Percentiles rank a stretch among this genome's conserved stretches.
phyloP scores from a whole-genome alignment of 352 stramenopile species.

The Phytophthora hibernalis region DNA sequence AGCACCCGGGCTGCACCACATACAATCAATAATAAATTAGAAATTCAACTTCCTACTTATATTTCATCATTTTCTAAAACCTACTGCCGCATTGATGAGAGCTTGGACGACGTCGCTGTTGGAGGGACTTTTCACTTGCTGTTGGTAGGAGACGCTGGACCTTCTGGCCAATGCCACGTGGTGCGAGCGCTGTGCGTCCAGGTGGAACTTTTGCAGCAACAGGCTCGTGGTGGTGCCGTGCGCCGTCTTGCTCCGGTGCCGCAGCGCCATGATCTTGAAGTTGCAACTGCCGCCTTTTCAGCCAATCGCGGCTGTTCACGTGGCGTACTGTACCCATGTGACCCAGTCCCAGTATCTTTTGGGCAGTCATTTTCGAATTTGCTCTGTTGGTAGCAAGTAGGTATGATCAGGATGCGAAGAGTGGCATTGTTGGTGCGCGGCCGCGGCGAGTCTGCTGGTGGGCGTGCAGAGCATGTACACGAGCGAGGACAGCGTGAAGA shows the following conservation, averaged over 20 bases:
- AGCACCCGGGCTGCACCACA: slow-evolving; percentile 59
- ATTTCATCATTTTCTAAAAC: background rate
- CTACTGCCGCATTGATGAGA: slow-evolving; percentile 36
- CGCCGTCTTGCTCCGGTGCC: slow-evolving; percentile 17
- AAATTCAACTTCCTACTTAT: background rate
- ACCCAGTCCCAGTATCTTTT: slow-evolving; percentile 10
- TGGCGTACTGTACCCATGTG: too few relatives aligned
- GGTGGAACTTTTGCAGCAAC: slow-evolving; percentile 29
- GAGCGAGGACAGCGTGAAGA: slow-evolving; percentile 67
- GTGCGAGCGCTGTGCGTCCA: slow-evolving; percentile 12
- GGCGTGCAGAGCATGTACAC: slow-evolving; percentile 64
- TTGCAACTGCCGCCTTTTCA: slow-evolving; percentile 15
- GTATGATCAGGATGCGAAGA: slow-evolving; percentile 16
- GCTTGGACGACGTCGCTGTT: slow-evolving; percentile 25
- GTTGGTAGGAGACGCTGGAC: background rate
- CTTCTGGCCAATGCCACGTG: slow-evolving; percentile 9
- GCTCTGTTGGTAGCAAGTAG: slow-evolving; percentile 1
- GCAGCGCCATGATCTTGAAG: slow-evolving; percentile 39
- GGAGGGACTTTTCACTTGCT: background rate
- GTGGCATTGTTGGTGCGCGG: slow-evolving; percentile 27
- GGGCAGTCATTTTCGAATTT: slow-evolving; percentile 23
- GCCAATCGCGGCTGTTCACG: slow-evolving; percentile 38
- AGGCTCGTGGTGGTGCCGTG: slow-evolving; percentile 21
- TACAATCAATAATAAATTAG: background rate
- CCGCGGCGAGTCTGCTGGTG: slow-evolving; percentile 44